Evolutionary conservation across 2,329 filamentous ascomycete species (phyloP), one percentile per base, ranked within the genome.

Genomic region (Nemania sp.): DNA sequence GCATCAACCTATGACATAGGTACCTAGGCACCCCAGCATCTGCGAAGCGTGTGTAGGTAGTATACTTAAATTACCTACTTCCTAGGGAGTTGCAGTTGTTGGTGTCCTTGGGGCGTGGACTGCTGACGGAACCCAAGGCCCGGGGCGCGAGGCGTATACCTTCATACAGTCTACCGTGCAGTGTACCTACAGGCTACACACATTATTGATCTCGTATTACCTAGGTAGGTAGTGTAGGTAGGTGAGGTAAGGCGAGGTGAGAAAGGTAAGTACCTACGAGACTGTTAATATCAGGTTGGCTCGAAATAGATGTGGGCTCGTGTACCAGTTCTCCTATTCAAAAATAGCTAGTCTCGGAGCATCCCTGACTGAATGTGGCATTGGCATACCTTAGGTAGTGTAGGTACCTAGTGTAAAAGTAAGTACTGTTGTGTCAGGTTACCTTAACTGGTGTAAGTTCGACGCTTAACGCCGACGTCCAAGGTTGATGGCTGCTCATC

Each of bases 221-320:
- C 25, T 29, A 7, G 4, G 3, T 29, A 29, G 7, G 25, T 29
- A 53, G 25, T 4, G 25, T 29, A 53, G 25, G 25, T 42, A 12
- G 17, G 48, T 46, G 39, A 57, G 47, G 47, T 58, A 45, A 54
- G 35, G 47, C 47, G 46, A 59, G 51, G 52, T n/a, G n/a, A n/a
- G n/a, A n/a, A n/a, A n/a, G n/a, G n/a, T n/a, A n/a, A n/a, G n/a
- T n/a, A n/a, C n/a, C n/a, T 39, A 46, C 52, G 51, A 15, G 37
- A 42, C 53, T 46, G 47, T 46, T 34, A 39, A 54, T 49, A 35
- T 39, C 45, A 52, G 10, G 35, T 45, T 45, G 35, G 35, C 60
- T 55, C 40, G 55, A 59, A 62, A 56, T 62, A 59, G 60, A 63
- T 50, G 53, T 60, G 57, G 57, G 52, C 52, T 62, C 52, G 42